Conservation (phyloP, 768 basidiomycete species). For the Boletus subparvulus region DNA sequence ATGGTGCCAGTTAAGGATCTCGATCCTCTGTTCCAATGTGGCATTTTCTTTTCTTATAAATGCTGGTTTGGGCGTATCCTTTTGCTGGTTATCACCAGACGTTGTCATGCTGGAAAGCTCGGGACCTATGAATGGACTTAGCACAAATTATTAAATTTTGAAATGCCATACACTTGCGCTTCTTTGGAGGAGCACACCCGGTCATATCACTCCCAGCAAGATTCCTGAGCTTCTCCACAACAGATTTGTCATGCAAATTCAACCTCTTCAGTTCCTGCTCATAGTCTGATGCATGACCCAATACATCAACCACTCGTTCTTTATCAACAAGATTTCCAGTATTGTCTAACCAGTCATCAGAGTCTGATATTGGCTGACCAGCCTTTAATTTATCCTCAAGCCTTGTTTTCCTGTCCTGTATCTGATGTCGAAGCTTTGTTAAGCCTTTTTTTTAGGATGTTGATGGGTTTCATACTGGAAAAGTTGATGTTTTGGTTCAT, state of each 20-base stretch:
- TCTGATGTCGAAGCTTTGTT: constrained; percentile 9
- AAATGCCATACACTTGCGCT: not conserved
- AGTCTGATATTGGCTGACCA: constrained; percentile 13
- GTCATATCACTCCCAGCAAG: not conserved
- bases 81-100: not conserved
- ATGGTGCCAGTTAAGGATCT: constrained; percentile 39
- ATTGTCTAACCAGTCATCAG: constrained; percentile 20
- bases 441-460: constrained; percentile 18
- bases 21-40: constrained; percentile 34
- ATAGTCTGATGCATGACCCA: not conserved
- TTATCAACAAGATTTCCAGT: not conserved
- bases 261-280: not conserved
- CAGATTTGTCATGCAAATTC: not conserved
- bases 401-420: constrained; percentile 4
- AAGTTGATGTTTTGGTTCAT: not conserved
- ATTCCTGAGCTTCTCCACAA: not conserved
- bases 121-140: no score
- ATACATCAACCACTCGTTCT: not conserved
- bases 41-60: constrained; percentile 23
- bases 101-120: no score
- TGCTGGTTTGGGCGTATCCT: not conserved
- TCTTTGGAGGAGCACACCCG: not conserved
- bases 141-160: no score
- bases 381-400: constrained; percentile 8
- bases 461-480: constrained; percentile 7